Evolutionary conservation across 768 basidiomycete species (phyloP), one percentile per base, ranked within the genome.

Genomic region (Holtermannia corniformis): DNA sequence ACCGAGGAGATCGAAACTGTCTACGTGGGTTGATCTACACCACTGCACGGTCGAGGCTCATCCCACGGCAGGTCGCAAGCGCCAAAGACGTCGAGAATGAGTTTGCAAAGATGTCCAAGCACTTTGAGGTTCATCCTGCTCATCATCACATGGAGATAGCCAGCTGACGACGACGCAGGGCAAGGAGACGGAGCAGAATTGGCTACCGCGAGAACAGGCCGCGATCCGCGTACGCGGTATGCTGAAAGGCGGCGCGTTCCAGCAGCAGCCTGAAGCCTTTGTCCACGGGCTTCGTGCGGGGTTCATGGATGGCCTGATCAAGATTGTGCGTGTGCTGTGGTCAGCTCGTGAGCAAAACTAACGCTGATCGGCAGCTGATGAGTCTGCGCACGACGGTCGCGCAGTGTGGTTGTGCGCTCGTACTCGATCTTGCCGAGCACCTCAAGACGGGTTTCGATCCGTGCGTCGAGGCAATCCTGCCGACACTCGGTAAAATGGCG

Each of bases 171-270:
- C 47, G 44, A 44, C 51, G 2, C 56, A 90, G 85, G 95, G 93
- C n/a, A 93, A 81, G 74, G 93, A 99, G 74, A 86, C 86, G 0
- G 93, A 99, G 68, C 87, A 92, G 58, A 99, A 99, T 62, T 99
- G 93, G 93, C 77, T 80, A 41, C 75, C 77, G 24, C 80, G 93
- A 54, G 93, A 99, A 57, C 79, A 78, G 59, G 78, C 85, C 10
- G 78, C 92, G 56, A 76, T 80, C 41, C 79, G 82, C 16, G 84
- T 96, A 5, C 80, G 91, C 42, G 87, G 91, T 16, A 89, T 95
- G 86, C 73, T 96, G 51, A 85, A 83, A 65, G 89, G 89, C 23
- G 87, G 86, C 37, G 85, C 85, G 2, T 82, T 87, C 68, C 69
- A 76, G 26, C 80, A 85, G 51, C 90, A 82, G 67, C 69, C 77